These are phyloP conservation scores for Rhizopus microsporus DNA, from an alignment of 371 early-diverging fungal genomes.

Conservation along the genomic window DNA sequence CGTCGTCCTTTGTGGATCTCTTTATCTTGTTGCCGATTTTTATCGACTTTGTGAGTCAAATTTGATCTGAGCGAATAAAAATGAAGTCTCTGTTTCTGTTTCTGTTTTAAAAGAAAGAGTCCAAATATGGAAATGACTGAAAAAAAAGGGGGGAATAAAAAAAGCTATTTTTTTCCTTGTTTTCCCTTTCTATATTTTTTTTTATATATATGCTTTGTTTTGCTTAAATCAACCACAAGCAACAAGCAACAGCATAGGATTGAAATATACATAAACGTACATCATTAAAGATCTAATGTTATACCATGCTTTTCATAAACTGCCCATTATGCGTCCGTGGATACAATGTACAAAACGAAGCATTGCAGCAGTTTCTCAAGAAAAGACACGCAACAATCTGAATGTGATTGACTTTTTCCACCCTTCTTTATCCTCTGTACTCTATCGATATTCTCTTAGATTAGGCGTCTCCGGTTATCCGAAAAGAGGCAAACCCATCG, in stretches of 20 bases:
- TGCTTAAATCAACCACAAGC: background rate
- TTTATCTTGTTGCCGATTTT: conserved; percentile 84
- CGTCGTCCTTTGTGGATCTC: conserved; percentile 80
- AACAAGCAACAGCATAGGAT: background rate
- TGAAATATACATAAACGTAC: background rate
- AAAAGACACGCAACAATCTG: conserved; percentile 31
- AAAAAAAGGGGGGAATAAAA: too few relatives aligned
- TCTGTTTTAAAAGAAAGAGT: too few relatives aligned
- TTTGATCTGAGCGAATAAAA: too few relatives aligned
- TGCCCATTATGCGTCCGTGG: background rate
- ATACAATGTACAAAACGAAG: background rate
- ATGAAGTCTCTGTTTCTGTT: too few relatives aligned
- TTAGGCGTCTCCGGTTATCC: conserved; percentile 82
- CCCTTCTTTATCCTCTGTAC: conserved; percentile 32
- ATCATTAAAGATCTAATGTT: background rate
- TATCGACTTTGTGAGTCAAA: conserved; percentile 35
- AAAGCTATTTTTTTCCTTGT: background rate
- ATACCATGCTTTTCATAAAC: background rate
- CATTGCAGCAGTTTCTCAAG: conserved; percentile 12
- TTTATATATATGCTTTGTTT: background rate
- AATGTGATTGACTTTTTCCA: conserved; percentile 51
- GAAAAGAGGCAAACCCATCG: conserved; percentile 52
- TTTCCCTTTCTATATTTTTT: background rate
- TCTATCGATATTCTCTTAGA: conserved; percentile 57
- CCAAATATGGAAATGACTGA: too few relatives aligned